phyloP scores from a whole-genome alignment of 2,329 filamentous ascomycete genomes.

The Verticillium alfalfae region DNA sequence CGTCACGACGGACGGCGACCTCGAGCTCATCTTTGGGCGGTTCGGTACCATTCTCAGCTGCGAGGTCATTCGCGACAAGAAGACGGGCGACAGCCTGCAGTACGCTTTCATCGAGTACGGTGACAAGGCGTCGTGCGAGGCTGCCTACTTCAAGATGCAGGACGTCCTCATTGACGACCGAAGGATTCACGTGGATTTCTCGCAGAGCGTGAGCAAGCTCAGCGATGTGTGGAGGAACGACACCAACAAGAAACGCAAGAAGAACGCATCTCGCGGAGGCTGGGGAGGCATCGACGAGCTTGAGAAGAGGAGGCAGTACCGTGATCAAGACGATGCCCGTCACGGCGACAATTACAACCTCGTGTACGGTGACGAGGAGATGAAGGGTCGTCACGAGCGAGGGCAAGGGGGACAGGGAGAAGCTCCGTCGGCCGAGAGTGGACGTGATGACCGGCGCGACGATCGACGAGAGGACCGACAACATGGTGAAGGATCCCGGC shows the following conservation, averaged over 20 bases:
- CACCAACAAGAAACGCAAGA: slow-evolving; percentile 72
- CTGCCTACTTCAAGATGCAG: slow-evolving; percentile 98
- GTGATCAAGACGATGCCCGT: slow-evolving; percentile 52
- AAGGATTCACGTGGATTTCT: slow-evolving; percentile 97
- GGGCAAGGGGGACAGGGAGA: slow-evolving; percentile 21
- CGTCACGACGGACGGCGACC: slow-evolving; percentile 88
- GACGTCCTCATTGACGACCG: slow-evolving; percentile 94
- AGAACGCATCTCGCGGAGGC: slow-evolving; percentile 56
- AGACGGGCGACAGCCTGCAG: slow-evolving; percentile 90
- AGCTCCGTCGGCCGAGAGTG: not conserved
- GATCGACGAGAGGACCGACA: slow-evolving; percentile 8
- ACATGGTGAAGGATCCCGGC: slow-evolving; percentile 12
- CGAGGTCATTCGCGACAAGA: slow-evolving; percentile 90
- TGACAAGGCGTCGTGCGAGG: slow-evolving; percentile 86
- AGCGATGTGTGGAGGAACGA: slow-evolving; percentile 85
- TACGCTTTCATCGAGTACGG: slow-evolving; percentile 98
- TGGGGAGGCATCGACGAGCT: slow-evolving; percentile 87
- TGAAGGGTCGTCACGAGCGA: slow-evolving; percentile 44
- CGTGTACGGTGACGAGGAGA: slow-evolving; percentile 73
- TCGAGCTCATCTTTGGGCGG: slow-evolving; percentile 93
- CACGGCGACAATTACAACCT: slow-evolving; percentile 60
- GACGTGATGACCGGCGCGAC: slow-evolving; percentile 3
- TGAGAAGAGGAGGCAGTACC: slow-evolving; percentile 88
- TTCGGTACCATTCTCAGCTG: slow-evolving; percentile 94
- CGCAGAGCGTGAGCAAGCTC: slow-evolving; percentile 84